Conservation (phyloP, 345 rosid genomes). For the Salix brachista region DNA sequence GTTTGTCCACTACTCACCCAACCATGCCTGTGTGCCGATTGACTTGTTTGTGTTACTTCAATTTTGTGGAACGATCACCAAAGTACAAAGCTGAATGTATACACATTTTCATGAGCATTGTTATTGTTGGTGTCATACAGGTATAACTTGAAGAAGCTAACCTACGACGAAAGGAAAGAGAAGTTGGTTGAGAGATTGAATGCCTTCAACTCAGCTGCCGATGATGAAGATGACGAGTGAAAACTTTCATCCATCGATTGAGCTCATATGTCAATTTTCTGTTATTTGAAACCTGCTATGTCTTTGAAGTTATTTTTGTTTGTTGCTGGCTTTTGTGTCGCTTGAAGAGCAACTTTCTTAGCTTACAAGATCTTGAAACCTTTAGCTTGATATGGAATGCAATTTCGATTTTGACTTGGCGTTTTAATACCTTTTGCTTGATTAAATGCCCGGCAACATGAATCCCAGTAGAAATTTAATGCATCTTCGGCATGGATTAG, state of each 20-base stretch:
- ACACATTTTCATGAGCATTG: not conserved
- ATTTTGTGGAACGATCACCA: too few species aligned
- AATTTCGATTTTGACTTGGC: conserved; percentile 21
- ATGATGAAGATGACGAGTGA: conserved; percentile 36
- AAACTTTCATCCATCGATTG: not conserved
- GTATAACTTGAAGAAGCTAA: conserved; percentile 77
- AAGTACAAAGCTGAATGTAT: not conserved
- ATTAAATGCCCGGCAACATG: not conserved
- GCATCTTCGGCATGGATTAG: not conserved
- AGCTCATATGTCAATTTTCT: not conserved
- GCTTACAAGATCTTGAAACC: conserved; percentile 12
- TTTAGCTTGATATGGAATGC: conserved; percentile 19
- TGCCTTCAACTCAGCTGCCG: conserved; percentile 57
- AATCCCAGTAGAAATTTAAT: too few species aligned
- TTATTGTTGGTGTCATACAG: conserved; percentile 28
- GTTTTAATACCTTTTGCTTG: not conserved
- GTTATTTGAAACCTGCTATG: not conserved
- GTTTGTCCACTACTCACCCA: too few species aligned
- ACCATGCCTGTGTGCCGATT: too few species aligned
- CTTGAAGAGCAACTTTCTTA: not conserved
- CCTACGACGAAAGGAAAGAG: conserved; percentile 77
- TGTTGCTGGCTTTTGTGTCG: conserved; percentile 2
- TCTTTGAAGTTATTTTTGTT: not conserved
- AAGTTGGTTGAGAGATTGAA: conserved; percentile 70
- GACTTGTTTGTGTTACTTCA: too few species aligned